phyloP scores from a whole-genome alignment of 2,329 filamentous ascomycete genomes.

The Madurella fahalii region DNA sequence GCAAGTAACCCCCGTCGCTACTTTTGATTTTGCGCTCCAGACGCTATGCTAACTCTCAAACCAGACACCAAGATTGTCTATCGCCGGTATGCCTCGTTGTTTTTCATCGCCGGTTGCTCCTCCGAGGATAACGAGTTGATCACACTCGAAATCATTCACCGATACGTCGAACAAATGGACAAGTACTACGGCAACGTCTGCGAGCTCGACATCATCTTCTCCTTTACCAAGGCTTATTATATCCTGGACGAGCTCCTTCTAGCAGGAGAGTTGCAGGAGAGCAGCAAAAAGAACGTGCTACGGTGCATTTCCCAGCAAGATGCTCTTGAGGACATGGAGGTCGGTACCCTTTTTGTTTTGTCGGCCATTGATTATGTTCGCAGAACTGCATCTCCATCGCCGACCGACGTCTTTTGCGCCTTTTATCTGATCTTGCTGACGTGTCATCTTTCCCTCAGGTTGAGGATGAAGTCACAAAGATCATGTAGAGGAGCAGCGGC shows the following conservation, averaged over 20 bases:
- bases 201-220: conserved; percentile 99
- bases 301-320: conserved; percentile 96
- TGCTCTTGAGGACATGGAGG: conserved; percentile 98
- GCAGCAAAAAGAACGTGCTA: conserved; percentile 98
- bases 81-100: conserved; percentile 95
- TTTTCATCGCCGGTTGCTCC: conserved; percentile 97
- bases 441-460: conserved; percentile 59
- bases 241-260: conserved; percentile 95
- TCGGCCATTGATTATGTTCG: neutral
- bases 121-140: conserved; percentile 98
- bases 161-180: conserved; percentile 99
- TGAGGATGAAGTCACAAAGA: conserved; percentile 85
- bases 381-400: conserved; percentile 1
- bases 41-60: conserved; percentile 8
- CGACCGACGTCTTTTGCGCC: conserved; percentile 3
- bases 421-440: conserved; percentile 43
- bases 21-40: neutral
- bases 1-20: conserved; percentile 41
- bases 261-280: conserved; percentile 96
- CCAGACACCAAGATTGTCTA: conserved; percentile 99
- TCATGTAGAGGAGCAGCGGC: conserved; percentile 60
- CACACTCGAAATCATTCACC: conserved; percentile 96
- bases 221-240: conserved; percentile 99
- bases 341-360: conserved; percentile 49
- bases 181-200: conserved; percentile 99